These are phyloP conservation scores for Ophiostoma angusticollis DNA, from an alignment of 2,329 filamentous ascomycete species.

Conservation along the genomic window DNA sequence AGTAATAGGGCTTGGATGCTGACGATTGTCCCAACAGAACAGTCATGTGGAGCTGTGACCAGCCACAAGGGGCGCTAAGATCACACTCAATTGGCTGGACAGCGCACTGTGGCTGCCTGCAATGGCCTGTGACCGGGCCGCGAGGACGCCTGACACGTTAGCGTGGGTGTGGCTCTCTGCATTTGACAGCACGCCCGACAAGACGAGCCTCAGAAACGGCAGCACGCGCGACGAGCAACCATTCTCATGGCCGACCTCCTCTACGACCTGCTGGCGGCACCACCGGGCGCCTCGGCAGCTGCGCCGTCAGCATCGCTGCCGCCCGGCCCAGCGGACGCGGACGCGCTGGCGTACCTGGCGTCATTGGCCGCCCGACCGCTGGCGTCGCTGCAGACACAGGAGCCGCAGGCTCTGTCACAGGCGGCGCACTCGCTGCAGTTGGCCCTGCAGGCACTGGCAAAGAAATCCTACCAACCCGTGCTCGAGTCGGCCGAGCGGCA, in stretches of 20 bases:
- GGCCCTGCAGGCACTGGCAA: conserved; percentile 76
- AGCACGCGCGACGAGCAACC: no score
- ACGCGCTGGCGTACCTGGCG: conserved; percentile 58
- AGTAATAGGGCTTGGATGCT: no score
- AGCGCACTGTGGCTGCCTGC: no score
- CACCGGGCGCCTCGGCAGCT: conserved; percentile 16
- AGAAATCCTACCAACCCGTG: conserved; percentile 74
- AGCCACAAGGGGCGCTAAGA: no score
- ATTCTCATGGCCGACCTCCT: conserved; percentile 64
- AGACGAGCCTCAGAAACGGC: conserved; percentile 9
- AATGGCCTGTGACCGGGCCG: no score
- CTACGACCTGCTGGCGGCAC: conserved; percentile 52
- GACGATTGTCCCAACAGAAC: no score
- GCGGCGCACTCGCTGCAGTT: conserved; percentile 68
- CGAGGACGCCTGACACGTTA: no score
- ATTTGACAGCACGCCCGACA: neutral
- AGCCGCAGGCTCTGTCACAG: conserved; percentile 70
- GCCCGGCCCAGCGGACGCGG: conserved; percentile 28
- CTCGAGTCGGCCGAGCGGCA: conserved; percentile 71
- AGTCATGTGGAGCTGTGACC: no score
- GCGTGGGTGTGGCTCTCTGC: no score
- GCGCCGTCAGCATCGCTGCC: conserved; percentile 19
- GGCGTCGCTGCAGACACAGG: conserved; percentile 56
- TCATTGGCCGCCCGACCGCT: conserved; percentile 67
- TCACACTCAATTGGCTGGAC: no score